phyloP scores from a whole-genome alignment of 2,329 filamentous ascomycete species.

The Aulographum hederae region DNA sequence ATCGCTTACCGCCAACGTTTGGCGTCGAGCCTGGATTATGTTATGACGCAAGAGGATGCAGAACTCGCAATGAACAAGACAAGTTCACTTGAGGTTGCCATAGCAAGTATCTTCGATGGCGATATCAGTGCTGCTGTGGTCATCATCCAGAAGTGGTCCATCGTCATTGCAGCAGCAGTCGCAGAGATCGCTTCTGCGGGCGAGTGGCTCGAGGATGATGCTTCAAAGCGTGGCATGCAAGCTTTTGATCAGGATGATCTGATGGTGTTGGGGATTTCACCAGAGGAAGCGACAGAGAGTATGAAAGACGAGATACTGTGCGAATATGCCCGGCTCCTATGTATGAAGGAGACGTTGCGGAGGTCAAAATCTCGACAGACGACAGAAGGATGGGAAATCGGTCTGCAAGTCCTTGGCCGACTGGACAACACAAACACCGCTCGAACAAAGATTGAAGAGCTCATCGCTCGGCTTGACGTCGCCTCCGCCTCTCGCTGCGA shows the following conservation, averaged over 20 bases:
- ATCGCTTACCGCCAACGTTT: slow-evolving; percentile 60
- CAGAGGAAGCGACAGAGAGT: slow-evolving; percentile 38
- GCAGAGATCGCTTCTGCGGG: slow-evolving; percentile 72
- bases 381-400: slow-evolving; percentile 73
- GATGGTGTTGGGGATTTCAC: slow-evolving; percentile 57
- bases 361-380: slow-evolving; percentile 15
- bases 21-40: slow-evolving; percentile 46
- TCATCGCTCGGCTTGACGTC: slow-evolving; percentile 57
- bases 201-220: slow-evolving; percentile 53
- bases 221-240: slow-evolving; percentile 35
- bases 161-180: slow-evolving; percentile 58
- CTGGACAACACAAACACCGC: slow-evolving; percentile 57
- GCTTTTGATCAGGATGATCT: slow-evolving; percentile 70
- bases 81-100: slow-evolving; percentile 59
- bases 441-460: slow-evolving; percentile 52
- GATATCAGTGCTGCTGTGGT: slow-evolving; percentile 60
- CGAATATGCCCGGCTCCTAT: slow-evolving; percentile 52
- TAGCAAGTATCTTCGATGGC: slow-evolving; percentile 69
- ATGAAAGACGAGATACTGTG: slow-evolving; percentile 66
- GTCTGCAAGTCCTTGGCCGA: slow-evolving; percentile 64
- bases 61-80: slow-evolving; percentile 63
- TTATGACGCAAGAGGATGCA: slow-evolving; percentile 39
- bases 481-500: slow-evolving; percentile 57
- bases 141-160: slow-evolving; percentile 62
- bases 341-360: slow-evolving; percentile 6